Conservation (phyloP, 2,329 filamentous ascomycete genomes). For the Boeremia lycopersici region DNA sequence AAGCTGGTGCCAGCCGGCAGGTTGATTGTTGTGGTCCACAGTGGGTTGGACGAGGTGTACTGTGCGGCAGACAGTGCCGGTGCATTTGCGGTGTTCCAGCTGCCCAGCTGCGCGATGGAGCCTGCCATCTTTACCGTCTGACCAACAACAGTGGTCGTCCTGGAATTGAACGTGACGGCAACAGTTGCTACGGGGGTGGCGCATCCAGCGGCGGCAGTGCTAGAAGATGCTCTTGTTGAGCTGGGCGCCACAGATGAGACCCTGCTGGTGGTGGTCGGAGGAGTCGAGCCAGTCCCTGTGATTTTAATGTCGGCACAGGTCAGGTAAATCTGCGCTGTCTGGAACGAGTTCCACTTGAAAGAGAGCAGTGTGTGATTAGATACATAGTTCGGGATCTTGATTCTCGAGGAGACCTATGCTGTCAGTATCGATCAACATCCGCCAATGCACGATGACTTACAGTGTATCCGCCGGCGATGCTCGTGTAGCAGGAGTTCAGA, state of each 20-base stretch:
- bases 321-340: conserved; percentile 42
- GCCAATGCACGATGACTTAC: conserved; percentile 18
- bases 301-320: conserved; percentile 44
- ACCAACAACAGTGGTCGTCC: conserved; percentile 55
- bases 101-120: conserved; percentile 51
- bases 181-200: conserved; percentile 36
- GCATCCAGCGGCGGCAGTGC: conserved; percentile 23
- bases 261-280: conserved; percentile 26
- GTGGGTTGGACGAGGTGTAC: conserved; percentile 52
- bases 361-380: conserved; percentile 41
- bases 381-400: conserved; percentile 42
- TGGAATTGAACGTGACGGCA: conserved; percentile 54
- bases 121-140: conserved; percentile 57
- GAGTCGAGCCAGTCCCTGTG: conserved; percentile 18
- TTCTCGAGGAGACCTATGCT: conserved; percentile 24
- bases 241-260: conserved; percentile 14
- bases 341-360: conserved; percentile 44
- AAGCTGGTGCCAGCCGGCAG: conserved; percentile 51
- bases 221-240: conserved; percentile 19
- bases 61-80: conserved; percentile 49
- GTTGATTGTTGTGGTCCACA: conserved; percentile 54
- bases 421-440: neutral
- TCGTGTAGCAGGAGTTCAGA: conserved; percentile 42
- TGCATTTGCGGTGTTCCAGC: conserved; percentile 50
- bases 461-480: conserved; percentile 43